A percentile compares a stretch with the other conserved stretches of the same genome.
phyloP scores from a whole-genome alignment of 2,329 filamentous ascomycete species.

The Teratosphaeria viscida region DNA sequence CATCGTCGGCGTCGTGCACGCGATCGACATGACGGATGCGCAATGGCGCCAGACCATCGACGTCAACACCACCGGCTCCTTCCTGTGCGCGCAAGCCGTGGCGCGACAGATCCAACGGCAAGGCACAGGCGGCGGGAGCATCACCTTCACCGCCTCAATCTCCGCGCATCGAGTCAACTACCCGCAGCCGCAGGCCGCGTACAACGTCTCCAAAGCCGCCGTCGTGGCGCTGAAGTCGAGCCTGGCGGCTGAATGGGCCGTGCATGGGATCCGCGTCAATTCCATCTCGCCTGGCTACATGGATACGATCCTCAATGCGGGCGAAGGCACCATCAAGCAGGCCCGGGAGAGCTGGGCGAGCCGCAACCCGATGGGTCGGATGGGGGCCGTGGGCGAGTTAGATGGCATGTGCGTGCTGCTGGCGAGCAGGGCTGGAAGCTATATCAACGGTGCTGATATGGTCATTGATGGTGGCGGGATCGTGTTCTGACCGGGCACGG shows the following conservation, averaged over 20 bases:
- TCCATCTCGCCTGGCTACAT: slow-evolving; percentile 64
- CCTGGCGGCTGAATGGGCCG: slow-evolving; percentile 63
- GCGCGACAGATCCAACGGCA: slow-evolving; percentile 45
- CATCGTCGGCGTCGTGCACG: slow-evolving; percentile 52
- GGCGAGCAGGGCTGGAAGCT: slow-evolving; percentile 25
- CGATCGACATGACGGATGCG: slow-evolving; percentile 47
- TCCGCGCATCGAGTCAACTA: slow-evolving; percentile 60
- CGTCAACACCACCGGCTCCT: slow-evolving; percentile 61
- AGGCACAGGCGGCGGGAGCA: slow-evolving; percentile 47
- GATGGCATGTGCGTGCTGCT: slow-evolving; percentile 29
- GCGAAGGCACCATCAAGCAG: slow-evolving; percentile 24
- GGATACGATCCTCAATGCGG: slow-evolving; percentile 59
- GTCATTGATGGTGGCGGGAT: slow-evolving; percentile 27
- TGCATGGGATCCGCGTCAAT: slow-evolving; percentile 61
- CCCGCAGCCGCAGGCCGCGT: slow-evolving; percentile 60
- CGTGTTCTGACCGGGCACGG: slow-evolving; percentile 12
- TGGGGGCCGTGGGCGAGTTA: slow-evolving; percentile 28
- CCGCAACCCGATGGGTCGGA: slow-evolving; percentile 30
- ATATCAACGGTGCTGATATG: slow-evolving; percentile 29
- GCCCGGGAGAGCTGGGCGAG: slow-evolving; percentile 24
- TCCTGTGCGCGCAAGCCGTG: slow-evolving; percentile 58
- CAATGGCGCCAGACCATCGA: slow-evolving; percentile 57
- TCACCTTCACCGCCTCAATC: slow-evolving; percentile 58
- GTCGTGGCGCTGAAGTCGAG: slow-evolving; percentile 53
- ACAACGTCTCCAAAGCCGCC: slow-evolving; percentile 63